Evolutionary conservation across 352 stramenopile species (phyloP), one percentile per base, ranked within the genome.

Genomic region (Globisporangium uncinulatum): DNA sequence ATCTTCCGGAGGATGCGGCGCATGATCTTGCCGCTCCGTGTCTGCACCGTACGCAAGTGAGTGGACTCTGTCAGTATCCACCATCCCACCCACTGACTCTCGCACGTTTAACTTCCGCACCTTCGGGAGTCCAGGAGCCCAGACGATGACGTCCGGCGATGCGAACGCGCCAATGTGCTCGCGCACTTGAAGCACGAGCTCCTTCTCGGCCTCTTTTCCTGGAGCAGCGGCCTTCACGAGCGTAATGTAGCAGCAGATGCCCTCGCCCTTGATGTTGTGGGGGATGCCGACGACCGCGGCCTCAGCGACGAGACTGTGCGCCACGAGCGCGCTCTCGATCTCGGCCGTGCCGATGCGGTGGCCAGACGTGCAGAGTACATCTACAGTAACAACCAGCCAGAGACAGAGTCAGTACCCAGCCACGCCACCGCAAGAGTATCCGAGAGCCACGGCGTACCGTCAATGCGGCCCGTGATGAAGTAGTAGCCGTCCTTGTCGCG

Each of bases 21-120:
- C 96, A 99, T 99, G 67, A 99, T 99, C 82, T 99, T 97, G 59
- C 97, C 96, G 66, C 83, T 97, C 49, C 96, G 86, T 1, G 96
- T 99, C 90, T 73, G 51, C 53, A 42, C 24, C 46, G 34, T 17
- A 53, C 9, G 36, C 29, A 1, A 8, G 20, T 21, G 13, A 51
- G 46, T n/a, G 39, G 24, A 29, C 24, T 44, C 2, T 44, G 43
- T 48, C 43, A 48, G 43, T 15, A n/a, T 24, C 17, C 3, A 19
- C 6, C 14, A 14, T 6, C n/a, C 19, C 39, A 44, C 13, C 5
- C 15, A n/a, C 13, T 17, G 39, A 44, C 6, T n/a, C 6, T n/a
- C 39, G 41, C 41, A 46, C n/a, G 39, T 4, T 11, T 14, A 10
- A 20, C 29, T 6, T 32, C 6, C 56, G 49, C 48, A 73, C 66